Conservation (phyloP, 768 basidiomycete species). For the Austroboletus eburneus region DNA sequence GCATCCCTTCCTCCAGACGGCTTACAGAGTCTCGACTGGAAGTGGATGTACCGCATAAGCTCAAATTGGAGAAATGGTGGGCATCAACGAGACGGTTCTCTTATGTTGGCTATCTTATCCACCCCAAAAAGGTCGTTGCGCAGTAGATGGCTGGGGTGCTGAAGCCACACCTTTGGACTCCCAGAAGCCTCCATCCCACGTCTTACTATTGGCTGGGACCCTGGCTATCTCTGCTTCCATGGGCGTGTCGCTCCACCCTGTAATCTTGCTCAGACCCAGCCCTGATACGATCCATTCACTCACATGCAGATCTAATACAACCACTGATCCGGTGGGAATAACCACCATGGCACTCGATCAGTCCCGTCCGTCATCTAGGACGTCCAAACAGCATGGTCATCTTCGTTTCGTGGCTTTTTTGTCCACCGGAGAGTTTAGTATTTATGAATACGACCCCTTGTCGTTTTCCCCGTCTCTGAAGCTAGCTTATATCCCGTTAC, state of each 20-base stretch:
- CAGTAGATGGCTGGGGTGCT: conserved; percentile 35
- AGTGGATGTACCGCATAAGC: conserved; percentile 83
- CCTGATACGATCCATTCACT: conserved; percentile 35
- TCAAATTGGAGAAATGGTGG: conserved; percentile 78
- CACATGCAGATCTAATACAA: conserved; percentile 38
- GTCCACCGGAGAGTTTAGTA: conserved; percentile 62
- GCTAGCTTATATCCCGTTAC: conserved; percentile 45
- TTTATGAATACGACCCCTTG: conserved; percentile 52
- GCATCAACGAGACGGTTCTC: conserved; percentile 18
- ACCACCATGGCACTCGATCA: conserved; percentile 74
- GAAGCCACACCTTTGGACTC: conserved; percentile 1
- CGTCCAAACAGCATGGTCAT: conserved; percentile 23
- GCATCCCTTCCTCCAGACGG: conserved; percentile 32
- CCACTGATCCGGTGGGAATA: conserved; percentile 38
- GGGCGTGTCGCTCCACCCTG: conserved; percentile 20
- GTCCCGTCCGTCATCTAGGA: conserved; percentile 47
- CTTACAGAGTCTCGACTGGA: conserved; percentile 53
- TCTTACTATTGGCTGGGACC: conserved; percentile 59
- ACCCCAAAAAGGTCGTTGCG: conserved; percentile 56
- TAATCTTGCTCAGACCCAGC: conserved; percentile 21
- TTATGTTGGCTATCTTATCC: conserved; percentile 18
- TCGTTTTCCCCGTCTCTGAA: conserved; percentile 38
- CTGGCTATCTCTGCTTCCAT: conserved; percentile 58
- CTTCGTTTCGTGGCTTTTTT: conserved; percentile 54
- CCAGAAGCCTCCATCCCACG: conserved; percentile 36